Percentiles rank a stretch among this genome's conserved stretches.
Conservation (phyloP, 2,329 filamentous ascomycete genomes). For the Colletotrichum echinochloae region DNA sequence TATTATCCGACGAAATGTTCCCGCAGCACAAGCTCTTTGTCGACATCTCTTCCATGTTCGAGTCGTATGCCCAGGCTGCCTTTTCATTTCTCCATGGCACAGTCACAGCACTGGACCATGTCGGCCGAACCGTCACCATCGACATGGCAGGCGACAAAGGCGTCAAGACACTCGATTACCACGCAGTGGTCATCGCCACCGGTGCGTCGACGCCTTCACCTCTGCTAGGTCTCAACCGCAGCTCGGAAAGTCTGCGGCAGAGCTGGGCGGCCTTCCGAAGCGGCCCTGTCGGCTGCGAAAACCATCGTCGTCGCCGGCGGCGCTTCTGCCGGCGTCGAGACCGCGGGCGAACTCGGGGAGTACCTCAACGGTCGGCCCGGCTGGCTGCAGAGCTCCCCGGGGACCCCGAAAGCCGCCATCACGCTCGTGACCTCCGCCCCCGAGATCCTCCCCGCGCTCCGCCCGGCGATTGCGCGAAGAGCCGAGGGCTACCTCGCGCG, state of each 20-base stretch:
- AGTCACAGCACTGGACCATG: conserved; percentile 52
- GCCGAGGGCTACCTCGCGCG: conserved; percentile 56
- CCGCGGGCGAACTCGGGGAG: conserved; percentile 64
- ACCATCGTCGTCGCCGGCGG: conserved; percentile 62
- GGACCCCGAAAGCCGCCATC: conserved; percentile 54
- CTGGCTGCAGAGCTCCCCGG: conserved; percentile 49
- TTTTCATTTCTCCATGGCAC: conserved; percentile 59
- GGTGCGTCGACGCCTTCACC: conserved; percentile 60
- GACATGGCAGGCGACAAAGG: conserved; percentile 1
- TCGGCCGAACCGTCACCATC: conserved; percentile 50
- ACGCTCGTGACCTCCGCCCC: conserved; percentile 56
- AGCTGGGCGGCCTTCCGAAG: conserved; percentile 55
- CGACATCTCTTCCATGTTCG: conserved; percentile 52
- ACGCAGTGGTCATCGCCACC: conserved; percentile 63
- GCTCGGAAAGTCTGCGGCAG: conserved; percentile 48
- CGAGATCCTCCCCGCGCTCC: conserved; percentile 56
- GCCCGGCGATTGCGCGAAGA: conserved; percentile 51
- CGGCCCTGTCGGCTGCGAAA: conserved; percentile 53
- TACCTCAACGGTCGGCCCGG: conserved; percentile 60
- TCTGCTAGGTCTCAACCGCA: conserved; percentile 53
- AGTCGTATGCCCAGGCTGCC: conserved; percentile 50
- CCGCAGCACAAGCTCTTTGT: conserved; percentile 59
- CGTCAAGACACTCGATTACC: conserved; percentile 48
- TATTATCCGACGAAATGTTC: conserved; percentile 59
- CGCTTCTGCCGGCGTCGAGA: conserved; percentile 63